phyloP scores from a whole-genome alignment of 1,139 yeast genomes.

The Saccharomyces hybrid region DNA sequence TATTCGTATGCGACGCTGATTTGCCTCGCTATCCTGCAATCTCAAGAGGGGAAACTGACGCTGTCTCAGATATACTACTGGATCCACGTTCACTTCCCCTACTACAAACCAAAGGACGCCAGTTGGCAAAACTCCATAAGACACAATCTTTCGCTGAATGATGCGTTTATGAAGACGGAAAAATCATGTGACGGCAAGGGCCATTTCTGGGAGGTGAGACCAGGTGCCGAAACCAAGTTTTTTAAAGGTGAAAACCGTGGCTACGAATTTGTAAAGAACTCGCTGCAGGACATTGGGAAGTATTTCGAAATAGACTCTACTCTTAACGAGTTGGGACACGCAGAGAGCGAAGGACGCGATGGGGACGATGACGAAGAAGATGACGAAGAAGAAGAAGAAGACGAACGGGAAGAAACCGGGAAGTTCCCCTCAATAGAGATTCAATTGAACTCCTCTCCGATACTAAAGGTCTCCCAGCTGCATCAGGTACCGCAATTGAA shows the following conservation, averaged over 20 bases:
- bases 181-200: slow-evolving; percentile 95
- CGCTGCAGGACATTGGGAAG: slow-evolving; percentile 14
- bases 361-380: not conserved
- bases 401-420: not conserved
- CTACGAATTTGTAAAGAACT: slow-evolving; percentile 21
- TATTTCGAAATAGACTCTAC: slow-evolving; percentile 6
- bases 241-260: slow-evolving; percentile 40
- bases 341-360: not conserved
- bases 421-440: not conserved
- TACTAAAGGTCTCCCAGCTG: not conserved
- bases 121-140: slow-evolving; percentile 94
- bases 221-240: slow-evolving; percentile 77
- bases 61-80: slow-evolving; percentile 86
- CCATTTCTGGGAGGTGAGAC: slow-evolving; percentile 88
- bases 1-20: slow-evolving; percentile 89
- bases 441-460: not conserved
- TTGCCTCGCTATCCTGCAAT: slow-evolving; percentile 85
- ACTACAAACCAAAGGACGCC: slow-evolving; percentile 76
- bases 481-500: not conserved
- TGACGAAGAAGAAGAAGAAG: not conserved
- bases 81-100: slow-evolving; percentile 82
- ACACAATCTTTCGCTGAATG: slow-evolving; percentile 75
- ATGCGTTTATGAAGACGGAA: slow-evolving; percentile 83
- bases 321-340: not conserved
- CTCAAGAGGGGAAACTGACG: slow-evolving; percentile 73